Base-by-base conservation (phyloP, 2,329 filamentous ascomycete genomes). In the Alternaria panax region DNA sequence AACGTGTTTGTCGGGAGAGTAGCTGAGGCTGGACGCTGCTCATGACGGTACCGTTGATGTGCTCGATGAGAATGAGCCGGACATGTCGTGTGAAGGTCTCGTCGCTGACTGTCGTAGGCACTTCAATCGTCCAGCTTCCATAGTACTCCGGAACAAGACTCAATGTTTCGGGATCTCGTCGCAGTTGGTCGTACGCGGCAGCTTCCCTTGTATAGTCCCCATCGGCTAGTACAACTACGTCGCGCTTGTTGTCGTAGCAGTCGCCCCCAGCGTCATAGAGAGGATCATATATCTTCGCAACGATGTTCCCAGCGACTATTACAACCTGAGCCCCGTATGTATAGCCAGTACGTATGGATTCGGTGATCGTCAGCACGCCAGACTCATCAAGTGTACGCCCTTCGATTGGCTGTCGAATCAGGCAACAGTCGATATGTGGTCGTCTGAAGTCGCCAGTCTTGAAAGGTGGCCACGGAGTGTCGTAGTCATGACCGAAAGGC, bases 281-380 rank as follows among this genome's bases (percentile, higher is more conserved):
- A 7, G 60, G 60, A 14, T 63, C 57, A 32, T 57, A 60, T 14
- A 60, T 60, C 28, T 57, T 63, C 4, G 60, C 57, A 7, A 60
- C 57, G 27, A 53, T 22, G 11, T 9, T 22, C 8, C 41, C 28
- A 5, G 60, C 51, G 6, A 54, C 32, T 2, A 47, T 32, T 7
- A 60, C 48, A 7, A 62, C 11, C 22, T 60, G 60, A 8, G 60
- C 57, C 9, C 45, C 50, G 9, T 20, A 41, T n/a, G n/a, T 16
- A 16, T 41, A 43, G 1, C 57, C 60, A 5, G 53, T 54, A 11
- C 52, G 47, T 25, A 62, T 50, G 1, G 7, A 20, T 3, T 22
- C 28, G 7, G 53, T 60, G 42, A 62, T 34, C 7, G 41, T 53
- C 16, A 62, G 24, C 9, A 8, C 34, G 9, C 45, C 9, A 12